These are phyloP conservation scores for Physaria fendleri DNA, from an alignment of 345 rosid genomes.

Conservation along the genomic window DNA sequence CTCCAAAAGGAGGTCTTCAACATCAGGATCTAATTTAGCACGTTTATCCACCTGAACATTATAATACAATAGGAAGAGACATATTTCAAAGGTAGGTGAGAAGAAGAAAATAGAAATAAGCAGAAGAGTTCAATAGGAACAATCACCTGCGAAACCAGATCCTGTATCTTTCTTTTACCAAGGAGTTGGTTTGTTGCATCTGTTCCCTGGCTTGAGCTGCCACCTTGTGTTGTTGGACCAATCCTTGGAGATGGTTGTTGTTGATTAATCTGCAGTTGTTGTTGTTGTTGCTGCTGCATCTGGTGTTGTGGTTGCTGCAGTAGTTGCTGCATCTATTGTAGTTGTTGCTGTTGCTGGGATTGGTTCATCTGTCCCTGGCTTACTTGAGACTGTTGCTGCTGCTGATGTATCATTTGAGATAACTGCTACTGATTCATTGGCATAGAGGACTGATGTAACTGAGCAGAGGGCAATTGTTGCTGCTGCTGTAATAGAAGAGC, in stretches of 20 bases:
- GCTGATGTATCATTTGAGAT: constrained; percentile 83
- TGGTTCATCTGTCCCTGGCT: constrained; percentile 56
- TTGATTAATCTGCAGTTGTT: constrained; percentile 19
- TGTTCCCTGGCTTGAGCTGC: constrained; percentile 99
- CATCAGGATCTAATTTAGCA: too few relatives aligned
- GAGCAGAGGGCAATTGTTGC: constrained; percentile 61
- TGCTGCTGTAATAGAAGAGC: constrained; percentile 49
- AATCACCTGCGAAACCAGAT: constrained; percentile 88
- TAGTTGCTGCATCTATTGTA: constrained; percentile 36
- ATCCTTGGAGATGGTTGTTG: constrained; percentile 35
- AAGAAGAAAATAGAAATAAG: constrained; percentile 11
- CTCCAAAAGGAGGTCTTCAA: too few relatives aligned
- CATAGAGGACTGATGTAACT: constrained; percentile 64
- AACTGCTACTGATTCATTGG: constrained; percentile 66
- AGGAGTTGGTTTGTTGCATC: constrained; percentile 95
- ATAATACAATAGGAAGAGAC: too few relatives aligned
- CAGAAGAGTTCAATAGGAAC: constrained; percentile 1
- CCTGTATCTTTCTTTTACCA: constrained; percentile 98
- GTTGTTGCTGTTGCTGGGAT: constrained; percentile 51
- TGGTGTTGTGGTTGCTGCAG: too few relatives aligned
- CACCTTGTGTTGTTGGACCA: constrained; percentile 92
- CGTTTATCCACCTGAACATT: too few relatives aligned
- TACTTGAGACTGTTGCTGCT: constrained; percentile 60
- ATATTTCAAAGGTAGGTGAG: not conserved
- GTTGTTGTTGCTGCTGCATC: constrained; percentile 35